Base-by-base conservation (phyloP, 768 basidiomycete species). In the Mycena albidolilacea region DNA sequence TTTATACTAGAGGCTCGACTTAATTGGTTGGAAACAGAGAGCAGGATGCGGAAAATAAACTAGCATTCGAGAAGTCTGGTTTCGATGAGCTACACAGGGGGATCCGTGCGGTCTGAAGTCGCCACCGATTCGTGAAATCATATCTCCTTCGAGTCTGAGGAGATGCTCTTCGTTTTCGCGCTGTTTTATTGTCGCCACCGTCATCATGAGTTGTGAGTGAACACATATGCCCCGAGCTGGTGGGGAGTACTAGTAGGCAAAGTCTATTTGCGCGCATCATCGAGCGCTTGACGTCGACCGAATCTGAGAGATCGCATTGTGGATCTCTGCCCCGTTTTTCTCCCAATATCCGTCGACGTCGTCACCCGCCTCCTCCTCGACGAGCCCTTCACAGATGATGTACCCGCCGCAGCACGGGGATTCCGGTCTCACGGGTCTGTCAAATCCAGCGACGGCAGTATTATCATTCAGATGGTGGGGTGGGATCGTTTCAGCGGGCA, bases 321-420 rank as follows among this genome's bases (percentile, higher is more conserved):
- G 2, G n/a, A 9, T 8, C 19, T 54, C n/a, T 19, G n/a, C n/a
- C 8, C 7, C n/a, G 21, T 23, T 7, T 17, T 21, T 21, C 19
- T 21, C 52, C n/a, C 14, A 14, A 43, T 43, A 14, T 5, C 30
- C 30, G 30, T 30, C 30, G 30, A 30, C 30, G 1, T 43, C 14
- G 6, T n/a, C 58, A 3, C 35, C 67, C 5, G 38, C 69, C 3
- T 67, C 66, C 15, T 68, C 67, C n/a, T 70, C 69, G 43, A 70
- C 62, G 5, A 70, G 69, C 2, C 54, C 62, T 14, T 70, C 69
- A 11, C 69, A 70, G 15, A 37, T 11, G 21, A 70, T 46, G 60
- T 48, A 70, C 4, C 69, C 69, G 21, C 69, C 69, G 12, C 69
- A 70, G 35, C 69, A 70, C 35, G 61, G 68, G 3, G 68, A 69